These are phyloP conservation scores for Posidonia australis DNA, from an alignment of 106 monocot species.

Conservation along the genomic window DNA sequence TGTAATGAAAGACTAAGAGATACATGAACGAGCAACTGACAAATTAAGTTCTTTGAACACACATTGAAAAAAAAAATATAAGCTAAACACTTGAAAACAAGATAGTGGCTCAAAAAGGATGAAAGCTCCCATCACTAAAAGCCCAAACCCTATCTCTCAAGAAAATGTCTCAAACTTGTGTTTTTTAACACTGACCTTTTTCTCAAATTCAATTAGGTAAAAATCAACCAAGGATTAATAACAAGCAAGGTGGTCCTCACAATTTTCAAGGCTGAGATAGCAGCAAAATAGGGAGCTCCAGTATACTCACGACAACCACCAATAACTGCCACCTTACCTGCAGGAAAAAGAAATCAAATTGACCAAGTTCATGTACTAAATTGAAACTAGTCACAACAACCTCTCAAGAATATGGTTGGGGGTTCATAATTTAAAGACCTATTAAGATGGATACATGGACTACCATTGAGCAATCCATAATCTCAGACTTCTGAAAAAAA, in stretches of 20 bases:
- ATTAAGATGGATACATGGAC: background rate
- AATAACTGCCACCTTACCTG: conserved; percentile 93
- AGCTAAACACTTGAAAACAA: no score
- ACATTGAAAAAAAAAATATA: no score
- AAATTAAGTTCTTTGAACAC: no score
- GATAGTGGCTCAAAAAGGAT: no score
- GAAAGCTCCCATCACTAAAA: no score
- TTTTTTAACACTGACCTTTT: background rate
- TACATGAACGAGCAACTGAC: no score
- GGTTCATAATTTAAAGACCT: background rate
- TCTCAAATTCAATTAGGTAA: background rate
- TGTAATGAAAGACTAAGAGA: no score
- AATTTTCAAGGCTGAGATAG: conserved; percentile 90
- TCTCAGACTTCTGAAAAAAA: background rate
- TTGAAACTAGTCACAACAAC: background rate
- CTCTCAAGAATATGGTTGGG: background rate
- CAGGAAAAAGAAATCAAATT: conserved; percentile 1
- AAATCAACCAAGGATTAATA: background rate
- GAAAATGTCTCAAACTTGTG: no score
- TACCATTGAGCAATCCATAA: no score
- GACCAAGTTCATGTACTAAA: background rate
- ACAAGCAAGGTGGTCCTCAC: conserved; percentile 23
- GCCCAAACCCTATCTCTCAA: no score
- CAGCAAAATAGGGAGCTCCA: conserved; percentile 95
- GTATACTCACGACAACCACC: conserved; percentile 99